Base-by-base conservation (phyloP, 768 basidiomycete genomes). In the Coprinopsis sp. region DNA sequence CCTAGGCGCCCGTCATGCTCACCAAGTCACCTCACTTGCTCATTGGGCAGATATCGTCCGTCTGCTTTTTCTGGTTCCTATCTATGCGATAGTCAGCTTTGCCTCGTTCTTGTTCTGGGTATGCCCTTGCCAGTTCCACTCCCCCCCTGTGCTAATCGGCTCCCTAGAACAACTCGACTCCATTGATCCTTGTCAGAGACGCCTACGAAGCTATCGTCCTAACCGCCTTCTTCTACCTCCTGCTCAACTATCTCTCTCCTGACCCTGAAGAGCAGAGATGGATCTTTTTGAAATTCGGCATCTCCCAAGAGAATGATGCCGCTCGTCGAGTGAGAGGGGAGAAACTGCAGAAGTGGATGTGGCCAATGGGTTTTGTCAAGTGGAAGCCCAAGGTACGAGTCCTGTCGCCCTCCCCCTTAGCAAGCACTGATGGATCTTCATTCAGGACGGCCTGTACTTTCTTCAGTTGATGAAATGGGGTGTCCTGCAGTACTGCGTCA, bases 391-490 rank as follows among this genome's bases (percentile, higher is more conserved):
- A 61, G 57, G 82, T 82, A 49, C 24, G 67, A 10, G 12, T 22
- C 25, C 38, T 57, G 4, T 12, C 3, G n/a, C 30, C 12, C 4
- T 28, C 14, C 24, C 18, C 14, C 22, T 44, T 11, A 31, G 30
- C 34, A 14, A 12, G 34, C 30, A 21, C 25, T 45, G 27, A n/a
- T 51, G 46, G 44, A 58, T 43, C 24, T 33, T 27, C 24, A 2
- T 45, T 18, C 29, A 82, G 77, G 78, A 82, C 54, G 84, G 84
- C 0, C 62, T 86, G 21, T 79, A 81, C 54, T 87, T 85, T 56
- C 63, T 87, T 34, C 82, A 84, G 56, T 58, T 85, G 37, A 82
- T 83, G 80, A 87, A 87, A 58, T 86, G 84, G 81, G 80, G 78
- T 3, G 77, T 89, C 12, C 66, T 87, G 27, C 86, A 87, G 58